Base-by-base conservation (phyloP, 352 stramenopile genomes). In the Phytophthora pluvialis region DNA sequence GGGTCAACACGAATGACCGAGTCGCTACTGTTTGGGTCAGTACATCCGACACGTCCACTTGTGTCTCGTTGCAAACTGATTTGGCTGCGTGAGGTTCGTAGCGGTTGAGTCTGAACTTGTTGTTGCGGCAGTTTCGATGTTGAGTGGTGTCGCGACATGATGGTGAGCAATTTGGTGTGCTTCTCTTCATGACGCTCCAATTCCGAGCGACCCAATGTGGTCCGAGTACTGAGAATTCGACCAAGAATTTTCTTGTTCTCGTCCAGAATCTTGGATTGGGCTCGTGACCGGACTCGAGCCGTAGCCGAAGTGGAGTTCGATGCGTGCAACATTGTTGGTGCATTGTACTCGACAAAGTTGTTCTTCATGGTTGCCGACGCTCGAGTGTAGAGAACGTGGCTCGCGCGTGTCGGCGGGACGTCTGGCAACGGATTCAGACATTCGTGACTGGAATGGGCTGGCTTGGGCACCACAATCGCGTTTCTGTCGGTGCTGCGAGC, bases 211-310 rank as follows among this genome's bases (percentile, higher is more conserved):
- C 77, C 84, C 1, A 88, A 70, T 16, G 72, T 78, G 25, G 73
- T 81, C 56, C 73, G 73, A 28, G 75, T 69, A 11, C 61, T 64
- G 40, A 88, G 62, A 29, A 88, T 86, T 18, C 77, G 75, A 11
- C 75, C 70, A 9, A 83, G 67, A 45, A 90, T 55, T 32, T 68
- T 72, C 53, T 76, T 79, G 55, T 90, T 90, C 57, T 90, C 81
- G 35, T 75, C 36, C 3, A 75, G 29, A 39, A 90, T 81, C 38
- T 78, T 73, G 1, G 54, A 42, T 26, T 87, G 78, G 16, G 60
- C 59, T 62, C 69, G 75, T 39, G 67, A 70, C 21, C 69, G 64
- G 8, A 64, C 45, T 8, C 62, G 36, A 18, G 63, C 67, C 4
- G 60, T 56, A 4, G 72, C 65, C 0, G 74, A 76, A 18, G 65